Evolutionary conservation across 2,329 filamentous ascomycete species (phyloP).

Genomic region (Hypoxylon sp.): DNA sequence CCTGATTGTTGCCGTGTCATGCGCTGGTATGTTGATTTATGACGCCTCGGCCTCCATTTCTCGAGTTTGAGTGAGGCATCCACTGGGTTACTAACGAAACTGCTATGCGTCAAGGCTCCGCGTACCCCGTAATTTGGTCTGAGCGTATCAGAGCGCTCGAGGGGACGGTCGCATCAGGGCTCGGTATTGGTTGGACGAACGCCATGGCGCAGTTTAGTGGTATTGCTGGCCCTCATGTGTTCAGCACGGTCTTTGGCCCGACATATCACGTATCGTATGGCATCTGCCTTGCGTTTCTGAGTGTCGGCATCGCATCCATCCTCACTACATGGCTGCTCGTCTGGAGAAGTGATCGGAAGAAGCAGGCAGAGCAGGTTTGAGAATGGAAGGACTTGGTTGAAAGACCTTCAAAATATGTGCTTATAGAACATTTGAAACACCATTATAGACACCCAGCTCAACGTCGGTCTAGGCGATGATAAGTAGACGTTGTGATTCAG

Average conservation of each 20-base stretch:
- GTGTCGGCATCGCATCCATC: constrained; percentile 45
- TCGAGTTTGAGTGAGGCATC: not conserved
- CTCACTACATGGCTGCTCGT: constrained; percentile 48
- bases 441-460: too few species aligned
- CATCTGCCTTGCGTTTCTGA: constrained; percentile 52
- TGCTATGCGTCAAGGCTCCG: constrained; percentile 48
- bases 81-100: not conserved
- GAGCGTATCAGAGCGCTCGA: constrained; percentile 60
- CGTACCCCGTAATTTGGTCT: constrained; percentile 62
- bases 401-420: not conserved
- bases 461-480: too few species aligned
- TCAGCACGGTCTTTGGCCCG: constrained; percentile 58
- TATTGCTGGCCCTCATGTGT: constrained; percentile 59
- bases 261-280: constrained; percentile 57
- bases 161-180: constrained; percentile 58
- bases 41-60: not conserved
- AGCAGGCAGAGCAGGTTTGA: constrained; percentile 10
- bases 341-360: constrained; percentile 39
- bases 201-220: constrained; percentile 61
- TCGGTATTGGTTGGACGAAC: constrained; percentile 61
- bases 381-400: not conserved
- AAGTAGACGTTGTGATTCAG: too few species aligned
- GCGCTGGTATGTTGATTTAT: constrained; percentile 46
- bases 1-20: constrained; percentile 56
- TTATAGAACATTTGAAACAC: not conserved